phyloP scores from a whole-genome alignment of 306 rosid species.

The Inga laurina region DNA sequence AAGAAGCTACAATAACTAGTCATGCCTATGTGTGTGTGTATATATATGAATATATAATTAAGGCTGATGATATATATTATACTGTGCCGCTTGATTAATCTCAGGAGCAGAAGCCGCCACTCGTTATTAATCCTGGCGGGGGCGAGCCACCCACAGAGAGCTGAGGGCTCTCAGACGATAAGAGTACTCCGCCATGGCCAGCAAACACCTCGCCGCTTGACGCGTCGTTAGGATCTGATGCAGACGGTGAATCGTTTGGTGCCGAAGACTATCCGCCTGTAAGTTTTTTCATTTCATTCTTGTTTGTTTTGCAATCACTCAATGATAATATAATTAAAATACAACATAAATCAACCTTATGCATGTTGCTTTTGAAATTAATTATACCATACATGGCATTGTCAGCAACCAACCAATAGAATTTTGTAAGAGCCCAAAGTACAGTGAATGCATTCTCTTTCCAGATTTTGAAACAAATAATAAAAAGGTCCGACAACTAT shows the following conservation, averaged over 20 bases:
- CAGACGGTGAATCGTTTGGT: conserved; percentile 76
- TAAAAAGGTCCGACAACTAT: neutral
- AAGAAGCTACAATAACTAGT: conserved; percentile 31
- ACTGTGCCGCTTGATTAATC: neutral
- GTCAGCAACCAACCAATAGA: neutral
- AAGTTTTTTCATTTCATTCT: conserved; percentile 4
- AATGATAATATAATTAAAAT: neutral
- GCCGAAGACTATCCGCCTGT: conserved; percentile 88
- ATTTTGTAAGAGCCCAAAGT: neutral
- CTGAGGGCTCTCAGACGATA: conserved; percentile 90
- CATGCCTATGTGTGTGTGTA: neutral
- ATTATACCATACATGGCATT: neutral
- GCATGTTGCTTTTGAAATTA: neutral
- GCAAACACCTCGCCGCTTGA: conserved; percentile 89
- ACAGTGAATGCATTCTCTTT: conserved; percentile 6
- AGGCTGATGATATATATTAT: neutral
- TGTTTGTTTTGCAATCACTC: neutral
- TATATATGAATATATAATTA: neutral
- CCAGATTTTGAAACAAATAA: conserved; percentile 26
- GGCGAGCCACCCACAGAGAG: conserved; percentile 87
- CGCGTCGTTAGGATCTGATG: conserved; percentile 76
- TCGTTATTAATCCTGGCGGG: conserved; percentile 61
- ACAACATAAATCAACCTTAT: neutral
- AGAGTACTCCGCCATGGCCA: conserved; percentile 85
- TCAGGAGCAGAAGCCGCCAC: neutral